Evolutionary conservation across 2,329 filamentous ascomycete species (phyloP).

Genomic region (Fusarium sp.): DNA sequence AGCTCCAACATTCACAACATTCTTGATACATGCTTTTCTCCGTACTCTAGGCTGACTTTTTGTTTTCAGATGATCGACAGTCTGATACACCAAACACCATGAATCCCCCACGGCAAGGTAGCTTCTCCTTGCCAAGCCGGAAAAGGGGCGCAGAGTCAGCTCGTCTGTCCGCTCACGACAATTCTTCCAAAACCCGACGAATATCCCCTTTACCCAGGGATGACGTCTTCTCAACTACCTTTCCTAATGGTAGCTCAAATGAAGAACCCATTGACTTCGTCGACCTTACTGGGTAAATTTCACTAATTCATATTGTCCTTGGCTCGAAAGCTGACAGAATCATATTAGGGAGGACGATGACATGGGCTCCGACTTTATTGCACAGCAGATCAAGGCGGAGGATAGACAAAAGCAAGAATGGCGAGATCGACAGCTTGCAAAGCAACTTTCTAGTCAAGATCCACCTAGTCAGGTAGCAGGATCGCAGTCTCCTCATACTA

Average conservation of each 20-base stretch:
- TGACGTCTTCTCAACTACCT: slow-evolving; percentile 16
- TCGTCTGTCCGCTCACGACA: slow-evolving; percentile 23
- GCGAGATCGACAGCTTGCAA: slow-evolving; percentile 49
- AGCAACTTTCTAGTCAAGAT: slow-evolving; percentile 45
- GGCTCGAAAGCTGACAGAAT: slow-evolving; percentile 9
- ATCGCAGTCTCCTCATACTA: slow-evolving; percentile 14
- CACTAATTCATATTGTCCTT: background rate
- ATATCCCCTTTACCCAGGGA: slow-evolving; percentile 43
- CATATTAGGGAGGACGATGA: slow-evolving; percentile 52
- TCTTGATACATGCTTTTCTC: background rate
- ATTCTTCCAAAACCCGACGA: slow-evolving; percentile 52
- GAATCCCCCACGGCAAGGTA: slow-evolving; percentile 30
- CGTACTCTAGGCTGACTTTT: slow-evolving; percentile 22
- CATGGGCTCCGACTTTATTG: slow-evolving; percentile 45
- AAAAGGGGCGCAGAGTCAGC: slow-evolving; percentile 49
- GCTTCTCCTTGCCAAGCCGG: slow-evolving; percentile 45
- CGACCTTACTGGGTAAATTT: slow-evolving; percentile 58
- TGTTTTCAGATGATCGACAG: slow-evolving; percentile 16
- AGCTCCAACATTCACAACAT: background rate
- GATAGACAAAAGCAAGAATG: slow-evolving; percentile 50
- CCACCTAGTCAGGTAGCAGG: slow-evolving; percentile 11
- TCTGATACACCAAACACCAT: slow-evolving; percentile 30
- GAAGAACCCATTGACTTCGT: slow-evolving; percentile 50
- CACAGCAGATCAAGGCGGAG: slow-evolving; percentile 53
- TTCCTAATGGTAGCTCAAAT: slow-evolving; percentile 19